These are phyloP conservation scores for Conticribra weissflogii DNA, from an alignment of 108 stramenopile species.

Conservation along the genomic window DNA sequence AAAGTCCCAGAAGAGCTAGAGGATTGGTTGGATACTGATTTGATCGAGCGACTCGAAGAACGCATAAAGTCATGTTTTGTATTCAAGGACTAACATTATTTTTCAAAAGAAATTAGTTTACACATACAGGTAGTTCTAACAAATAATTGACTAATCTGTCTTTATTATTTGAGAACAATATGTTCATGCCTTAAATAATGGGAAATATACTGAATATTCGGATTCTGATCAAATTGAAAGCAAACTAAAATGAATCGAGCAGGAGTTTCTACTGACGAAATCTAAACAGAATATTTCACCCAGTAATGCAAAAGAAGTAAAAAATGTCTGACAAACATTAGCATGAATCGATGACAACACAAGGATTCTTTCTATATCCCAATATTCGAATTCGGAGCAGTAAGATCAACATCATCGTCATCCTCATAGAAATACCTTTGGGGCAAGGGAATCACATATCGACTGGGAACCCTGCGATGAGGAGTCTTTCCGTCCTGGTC, in stretches of 20 bases:
- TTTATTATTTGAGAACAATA: background rate
- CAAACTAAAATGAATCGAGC: no score
- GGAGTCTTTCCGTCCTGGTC: slow-evolving; percentile 93
- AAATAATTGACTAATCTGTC: background rate
- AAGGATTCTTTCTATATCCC: slow-evolving; percentile 2
- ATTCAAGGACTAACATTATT: background rate
- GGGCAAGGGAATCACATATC: slow-evolving; percentile 93
- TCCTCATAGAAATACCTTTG: slow-evolving; percentile 87
- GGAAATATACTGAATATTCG: no score
- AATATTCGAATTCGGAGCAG: slow-evolving; percentile 38
- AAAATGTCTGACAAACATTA: background rate
- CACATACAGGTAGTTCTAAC: background rate
- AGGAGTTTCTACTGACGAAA: no score
- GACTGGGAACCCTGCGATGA: slow-evolving; percentile 87
- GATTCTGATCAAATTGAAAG: no score
- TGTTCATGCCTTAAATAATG: background rate
- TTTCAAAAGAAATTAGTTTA: background rate
- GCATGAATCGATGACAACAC: background rate
- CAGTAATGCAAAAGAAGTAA: background rate
- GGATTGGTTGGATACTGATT: slow-evolving; percentile 43
- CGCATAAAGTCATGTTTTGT: slow-evolving; percentile 8
- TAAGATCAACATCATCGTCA: slow-evolving; percentile 84
- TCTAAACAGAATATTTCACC: background rate
- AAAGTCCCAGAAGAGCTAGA: slow-evolving; percentile 49
- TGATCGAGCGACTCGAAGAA: slow-evolving; percentile 46